Evolutionary conservation across 2,329 filamentous ascomycete species (phyloP), one percentile per base, ranked within the genome.

Genomic region (Aspergillus thermomutatus): DNA sequence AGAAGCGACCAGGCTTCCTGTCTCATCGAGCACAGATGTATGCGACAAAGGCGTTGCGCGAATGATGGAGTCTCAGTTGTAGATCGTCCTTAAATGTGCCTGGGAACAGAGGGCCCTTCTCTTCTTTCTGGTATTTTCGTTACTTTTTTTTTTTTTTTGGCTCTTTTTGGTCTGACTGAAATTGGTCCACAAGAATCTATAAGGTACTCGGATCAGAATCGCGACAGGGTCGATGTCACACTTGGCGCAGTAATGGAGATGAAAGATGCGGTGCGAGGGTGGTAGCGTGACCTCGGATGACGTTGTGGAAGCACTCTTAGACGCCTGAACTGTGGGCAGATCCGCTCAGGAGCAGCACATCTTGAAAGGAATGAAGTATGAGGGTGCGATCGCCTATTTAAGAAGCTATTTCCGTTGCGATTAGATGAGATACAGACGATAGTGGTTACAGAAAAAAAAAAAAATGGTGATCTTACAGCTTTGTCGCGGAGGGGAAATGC

Each of bases 221-320:
- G 57, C 56, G 56, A 56, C 45, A 26, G 49, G 27, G 41, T 41
- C 26, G 26, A 54, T 50, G 46, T 56, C 58, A 55, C 48, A 56
- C 48, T 27, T 54, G 52, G 63, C 53, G 59, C 58, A 54, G 59
- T 50, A 64, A 65, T 61, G 65, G 56, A 61, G 49, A 59, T 56
- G 55, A 55, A 43, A 37, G 46, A 46, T 51, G 55, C 17, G 55
- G 56, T 46, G 34, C 25, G 45, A 43, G 37, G 56, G 31, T 63
- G 64, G 65, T 70, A 69, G 67, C 64, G 69, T 71, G 69, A 71
- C 60, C 65, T 67, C 55, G 58, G 60, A 69, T 70, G 66, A 71
- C 64, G 68, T 68, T 68, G 63, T 54, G 31, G 57, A 63, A 67
- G 64, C 64, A 65, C 66, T 61, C 64, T 60, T 64, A n/a, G 56